Evolutionary conservation across 768 basidiomycete genomes (phyloP).

Genomic region (Termitomyces sp.): DNA sequence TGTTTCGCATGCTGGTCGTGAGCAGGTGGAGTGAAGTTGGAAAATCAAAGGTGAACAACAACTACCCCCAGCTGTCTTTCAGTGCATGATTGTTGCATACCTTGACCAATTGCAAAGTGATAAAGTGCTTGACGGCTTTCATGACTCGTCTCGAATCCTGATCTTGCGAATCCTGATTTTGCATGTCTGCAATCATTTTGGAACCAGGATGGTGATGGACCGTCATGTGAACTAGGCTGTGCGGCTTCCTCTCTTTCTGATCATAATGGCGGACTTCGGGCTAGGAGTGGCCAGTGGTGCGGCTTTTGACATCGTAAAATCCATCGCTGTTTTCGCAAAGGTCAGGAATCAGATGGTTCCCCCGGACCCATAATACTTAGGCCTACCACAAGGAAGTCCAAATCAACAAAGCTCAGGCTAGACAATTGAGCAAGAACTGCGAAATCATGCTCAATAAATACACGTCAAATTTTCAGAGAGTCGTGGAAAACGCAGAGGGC

Average conservation of each 20-base stretch:
- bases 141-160: background rate
- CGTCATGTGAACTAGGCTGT: background rate
- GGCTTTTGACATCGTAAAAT: background rate
- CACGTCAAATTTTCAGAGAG: background rate
- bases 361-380: background rate
- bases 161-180: too few species aligned
- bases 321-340: background rate
- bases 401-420: background rate
- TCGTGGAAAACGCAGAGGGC: background rate
- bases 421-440: background rate
- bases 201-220: too few species aligned
- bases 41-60: background rate
- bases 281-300: background rate
- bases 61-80: background rate
- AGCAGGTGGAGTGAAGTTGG: too few species aligned
- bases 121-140: background rate
- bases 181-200: too few species aligned
- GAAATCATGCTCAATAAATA: background rate
- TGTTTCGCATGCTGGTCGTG: too few species aligned
- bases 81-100: background rate
- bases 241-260: background rate
- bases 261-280: background rate
- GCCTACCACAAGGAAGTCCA: background rate
- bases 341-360: background rate
- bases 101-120: background rate